Evolutionary conservation across 129 eudicot genomes (phyloP), one percentile per base, ranked within the genome.

Genomic region (Flaveria trinervia): DNA sequence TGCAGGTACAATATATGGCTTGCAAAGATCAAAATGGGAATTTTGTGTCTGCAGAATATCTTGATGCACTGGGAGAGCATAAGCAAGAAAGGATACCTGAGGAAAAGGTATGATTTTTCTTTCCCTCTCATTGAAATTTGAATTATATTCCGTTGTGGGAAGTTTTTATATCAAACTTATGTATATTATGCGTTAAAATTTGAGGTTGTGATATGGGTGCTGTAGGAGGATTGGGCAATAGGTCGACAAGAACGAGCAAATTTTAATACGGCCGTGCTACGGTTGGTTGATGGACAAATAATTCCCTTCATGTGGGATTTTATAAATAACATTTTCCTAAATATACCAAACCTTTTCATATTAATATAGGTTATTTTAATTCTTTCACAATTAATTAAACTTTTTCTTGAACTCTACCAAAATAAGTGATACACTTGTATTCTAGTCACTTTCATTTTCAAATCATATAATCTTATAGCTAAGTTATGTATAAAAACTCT

Each of bases 1-100:
- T 79, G 44, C 90, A 94, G 99, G 97, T 94, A 75, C 96, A 94
- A 80, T 94, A 87, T 77, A 85, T 83, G 77, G 97, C 89, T 57
- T 91, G 86, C 85, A 86, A 86, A 91, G 96, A 91, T 77, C 80
- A 76, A 36, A 80, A 88, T 77, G 97, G 99, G 41, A 84, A 87
- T 76, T 80, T 89, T 65, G 87, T 94, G 22, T 94, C 99, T 65
- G 93, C 96, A 22, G 99, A 91, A 66, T 84, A 86, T 43, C 74
- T 86, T 73, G 84, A 83, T 75, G 76, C 51, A 26, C 64, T 52
- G 54, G 72, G 85, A 17, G 96, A 84, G 59, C 72, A 71, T 75
- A 77, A 78, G 50, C 97, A 91, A 91, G 96, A 91, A 81, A 85
- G 67, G 56, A 79, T 94, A 72, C 86, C 96, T 0, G 99, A 94